Evolutionary conservation across 2,329 filamentous ascomycete species (phyloP).

Genomic region (Huntiella omanensis): DNA sequence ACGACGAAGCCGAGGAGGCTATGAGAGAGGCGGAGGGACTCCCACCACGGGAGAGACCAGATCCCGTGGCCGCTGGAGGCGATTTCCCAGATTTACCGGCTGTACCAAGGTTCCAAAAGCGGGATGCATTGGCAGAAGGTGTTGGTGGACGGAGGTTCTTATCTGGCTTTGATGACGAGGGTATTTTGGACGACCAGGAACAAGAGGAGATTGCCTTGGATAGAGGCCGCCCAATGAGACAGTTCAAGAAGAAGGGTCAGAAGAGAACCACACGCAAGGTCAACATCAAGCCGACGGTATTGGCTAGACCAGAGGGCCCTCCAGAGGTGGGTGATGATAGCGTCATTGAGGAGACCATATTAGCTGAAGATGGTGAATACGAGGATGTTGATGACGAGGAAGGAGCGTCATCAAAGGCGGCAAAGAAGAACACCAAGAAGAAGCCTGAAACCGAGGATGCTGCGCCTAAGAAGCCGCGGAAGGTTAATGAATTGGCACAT

Average conservation of each 20-base stretch:
- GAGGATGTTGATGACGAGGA: slow-evolving; percentile 14
- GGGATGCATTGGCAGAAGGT: not conserved
- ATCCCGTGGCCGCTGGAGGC: slow-evolving; percentile 16
- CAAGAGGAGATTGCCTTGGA: slow-evolving; percentile 31
- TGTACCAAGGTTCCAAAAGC: slow-evolving; percentile 11
- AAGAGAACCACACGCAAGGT: slow-evolving; percentile 56
- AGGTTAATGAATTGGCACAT: slow-evolving; percentile 45
- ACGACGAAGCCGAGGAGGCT: slow-evolving; percentile 58
- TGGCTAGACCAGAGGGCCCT: slow-evolving; percentile 25
- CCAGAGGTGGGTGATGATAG: slow-evolving; percentile 19
- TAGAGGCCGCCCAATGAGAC: slow-evolving; percentile 39
- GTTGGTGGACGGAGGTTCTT: slow-evolving; percentile 25
- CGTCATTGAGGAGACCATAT: slow-evolving; percentile 23
- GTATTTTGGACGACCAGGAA: slow-evolving; percentile 31
- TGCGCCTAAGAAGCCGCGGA: slow-evolving; percentile 25
- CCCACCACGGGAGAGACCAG: not conserved
- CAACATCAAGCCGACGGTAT: slow-evolving; percentile 39
- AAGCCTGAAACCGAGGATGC: slow-evolving; percentile 14
- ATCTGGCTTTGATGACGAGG: slow-evolving; percentile 46
- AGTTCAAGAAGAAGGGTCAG: slow-evolving; percentile 69
- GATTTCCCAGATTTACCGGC: slow-evolving; percentile 12
- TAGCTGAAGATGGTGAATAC: slow-evolving; percentile 17
- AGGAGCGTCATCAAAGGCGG: not conserved
- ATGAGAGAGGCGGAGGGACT: slow-evolving; percentile 47
- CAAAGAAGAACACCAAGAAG: slow-evolving; percentile 8